Percentiles rank a stretch among this genome's conserved stretches.
phyloP scores from a whole-genome alignment of 2,329 filamentous ascomycete species.

The Cryphonectria naterciae region DNA sequence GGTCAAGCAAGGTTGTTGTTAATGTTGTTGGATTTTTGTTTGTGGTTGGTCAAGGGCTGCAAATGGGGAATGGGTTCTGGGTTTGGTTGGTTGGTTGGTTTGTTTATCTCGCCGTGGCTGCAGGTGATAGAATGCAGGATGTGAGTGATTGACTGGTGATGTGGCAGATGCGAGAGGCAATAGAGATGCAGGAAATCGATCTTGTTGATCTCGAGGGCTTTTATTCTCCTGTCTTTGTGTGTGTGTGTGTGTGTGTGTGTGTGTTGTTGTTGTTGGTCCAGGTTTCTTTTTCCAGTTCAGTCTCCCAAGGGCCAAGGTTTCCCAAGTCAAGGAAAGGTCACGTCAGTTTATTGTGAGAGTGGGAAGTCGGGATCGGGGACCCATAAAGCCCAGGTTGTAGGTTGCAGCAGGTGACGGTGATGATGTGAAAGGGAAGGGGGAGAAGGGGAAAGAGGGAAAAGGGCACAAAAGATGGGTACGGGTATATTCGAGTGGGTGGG shows the following conservation, averaged over 20 bases:
- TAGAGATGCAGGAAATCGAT: not conserved
- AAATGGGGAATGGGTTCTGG: not conserved
- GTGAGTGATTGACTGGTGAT: not conserved
- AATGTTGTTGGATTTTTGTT: not conserved
- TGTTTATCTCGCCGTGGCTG: not conserved
- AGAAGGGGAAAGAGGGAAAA: not conserved
- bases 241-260: not conserved
- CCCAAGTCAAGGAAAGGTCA: not conserved
- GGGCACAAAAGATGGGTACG: not conserved
- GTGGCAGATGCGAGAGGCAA: not conserved
- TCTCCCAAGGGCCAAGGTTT: not conserved
- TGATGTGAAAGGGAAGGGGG: not conserved
- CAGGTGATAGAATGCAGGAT: not conserved
- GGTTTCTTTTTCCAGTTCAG: not conserved
- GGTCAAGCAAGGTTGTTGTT: not conserved
- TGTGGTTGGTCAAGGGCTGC: not conserved
- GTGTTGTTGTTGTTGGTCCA: not conserved
- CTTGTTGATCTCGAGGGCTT: not conserved
- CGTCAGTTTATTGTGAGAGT: slow-evolving; percentile 1
- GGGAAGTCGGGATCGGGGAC: not conserved
- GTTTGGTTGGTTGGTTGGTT: not conserved
- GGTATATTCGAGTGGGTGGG: not conserved
- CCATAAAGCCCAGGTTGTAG: slow-evolving; percentile 2
- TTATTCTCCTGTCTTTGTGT: not conserved
- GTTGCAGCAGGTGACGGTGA: slow-evolving; percentile 2